These are phyloP conservation scores for Solanum habrochaites DNA, from an alignment of 257 asterid species.

Conservation along the genomic window DNA sequence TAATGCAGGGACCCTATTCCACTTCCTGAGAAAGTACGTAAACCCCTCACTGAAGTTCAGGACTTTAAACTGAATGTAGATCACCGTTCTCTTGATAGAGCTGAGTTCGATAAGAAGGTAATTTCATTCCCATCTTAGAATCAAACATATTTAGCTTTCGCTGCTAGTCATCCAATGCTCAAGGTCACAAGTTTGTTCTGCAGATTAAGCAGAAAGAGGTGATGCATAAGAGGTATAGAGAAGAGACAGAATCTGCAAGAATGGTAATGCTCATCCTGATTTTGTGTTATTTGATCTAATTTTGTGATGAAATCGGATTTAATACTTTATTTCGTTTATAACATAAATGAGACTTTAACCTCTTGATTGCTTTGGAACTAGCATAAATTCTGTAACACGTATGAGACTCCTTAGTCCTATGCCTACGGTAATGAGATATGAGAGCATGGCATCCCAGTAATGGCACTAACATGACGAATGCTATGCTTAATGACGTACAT, in stretches of 20 bases:
- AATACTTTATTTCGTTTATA: neutral
- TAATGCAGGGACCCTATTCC: slow-evolving; percentile 82
- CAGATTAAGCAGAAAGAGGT: slow-evolving; percentile 85
- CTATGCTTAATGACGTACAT: neutral
- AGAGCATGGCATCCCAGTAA: neutral
- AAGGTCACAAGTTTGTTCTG: neutral
- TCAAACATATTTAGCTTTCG: neutral
- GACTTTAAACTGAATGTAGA: slow-evolving; percentile 63
- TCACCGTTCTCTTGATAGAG: slow-evolving; percentile 69
- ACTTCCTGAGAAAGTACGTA: slow-evolving; percentile 57
- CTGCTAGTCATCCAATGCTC: neutral
- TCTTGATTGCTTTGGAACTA: neutral
- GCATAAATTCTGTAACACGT: neutral
- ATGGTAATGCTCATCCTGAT: slow-evolving; percentile 31
- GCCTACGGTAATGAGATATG: neutral
- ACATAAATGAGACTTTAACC: neutral
- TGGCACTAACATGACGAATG: neutral
- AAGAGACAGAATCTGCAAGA: slow-evolving; percentile 80
- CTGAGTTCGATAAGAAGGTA: slow-evolving; percentile 89
- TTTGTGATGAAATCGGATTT: neutral
- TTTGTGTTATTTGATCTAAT: neutral
- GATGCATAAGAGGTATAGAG: slow-evolving; percentile 74
- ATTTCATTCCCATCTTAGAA: neutral
- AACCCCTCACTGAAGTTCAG: slow-evolving; percentile 79
- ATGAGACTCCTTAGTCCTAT: neutral